A percentile compares a stretch with the other conserved stretches of the same genome.
Evolutionary conservation across 371 early-diverging fungal species (phyloP).

Genomic region (Syncephalis fuscata): DNA sequence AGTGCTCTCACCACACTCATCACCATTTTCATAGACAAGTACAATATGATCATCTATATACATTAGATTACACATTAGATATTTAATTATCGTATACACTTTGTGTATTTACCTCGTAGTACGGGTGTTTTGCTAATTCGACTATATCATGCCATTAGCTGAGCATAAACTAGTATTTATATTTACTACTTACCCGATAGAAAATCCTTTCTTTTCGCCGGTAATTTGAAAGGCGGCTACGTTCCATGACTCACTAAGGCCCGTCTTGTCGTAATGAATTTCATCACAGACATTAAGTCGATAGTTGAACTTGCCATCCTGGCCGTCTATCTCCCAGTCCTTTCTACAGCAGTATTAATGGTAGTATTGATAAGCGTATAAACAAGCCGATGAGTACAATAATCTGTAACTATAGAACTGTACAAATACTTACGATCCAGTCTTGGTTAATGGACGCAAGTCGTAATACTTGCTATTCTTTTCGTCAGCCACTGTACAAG

Average conservation of each 20-base stretch:
- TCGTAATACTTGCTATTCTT: background rate
- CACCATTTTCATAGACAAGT: background rate
- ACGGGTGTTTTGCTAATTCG: background rate
- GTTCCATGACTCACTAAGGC: background rate
- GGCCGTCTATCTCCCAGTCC: background rate
- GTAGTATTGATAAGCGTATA: background rate
- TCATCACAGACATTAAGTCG: constrained; percentile 1
- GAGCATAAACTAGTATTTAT: background rate
- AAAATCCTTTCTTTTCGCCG: background rate
- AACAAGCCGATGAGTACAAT: too few species aligned
- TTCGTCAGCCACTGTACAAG: background rate
- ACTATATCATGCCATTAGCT: background rate
- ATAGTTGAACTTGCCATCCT: background rate
- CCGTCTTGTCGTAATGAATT: background rate
- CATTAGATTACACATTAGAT: background rate
- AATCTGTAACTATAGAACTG: too few species aligned
- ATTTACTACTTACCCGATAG: background rate
- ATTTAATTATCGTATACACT: background rate
- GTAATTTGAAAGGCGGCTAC: background rate
- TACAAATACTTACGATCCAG: background rate
- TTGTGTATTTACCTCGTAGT: background rate
- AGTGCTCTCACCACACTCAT: background rate
- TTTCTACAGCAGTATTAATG: too few species aligned
- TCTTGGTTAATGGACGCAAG: background rate
- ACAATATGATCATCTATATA: background rate